These are phyloP conservation scores for Nicotiana undulata DNA, from an alignment of 257 asterid genomes.

Conservation along the genomic window DNA sequence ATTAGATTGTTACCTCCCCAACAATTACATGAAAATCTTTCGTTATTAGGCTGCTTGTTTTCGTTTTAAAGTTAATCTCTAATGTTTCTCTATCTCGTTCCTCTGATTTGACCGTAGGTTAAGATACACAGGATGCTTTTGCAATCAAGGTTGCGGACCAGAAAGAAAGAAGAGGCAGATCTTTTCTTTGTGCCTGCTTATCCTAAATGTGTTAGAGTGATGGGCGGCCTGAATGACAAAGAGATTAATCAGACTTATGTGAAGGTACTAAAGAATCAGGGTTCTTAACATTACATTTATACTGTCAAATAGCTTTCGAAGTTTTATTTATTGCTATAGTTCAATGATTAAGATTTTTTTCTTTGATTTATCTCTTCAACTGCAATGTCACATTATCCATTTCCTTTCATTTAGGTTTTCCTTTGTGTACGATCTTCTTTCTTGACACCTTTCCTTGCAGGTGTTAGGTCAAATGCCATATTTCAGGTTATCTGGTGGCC, in stretches of 20 bases:
- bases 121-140: constrained; percentile 76
- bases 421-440: constrained; percentile 3
- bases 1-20: neutral
- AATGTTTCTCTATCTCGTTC: neutral
- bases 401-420: neutral
- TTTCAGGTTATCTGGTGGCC: constrained; percentile 91
- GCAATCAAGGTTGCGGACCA: constrained; percentile 64
- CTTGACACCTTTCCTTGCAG: constrained; percentile 46
- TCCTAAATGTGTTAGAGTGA: constrained; percentile 86
- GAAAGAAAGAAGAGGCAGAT: constrained; percentile 75
- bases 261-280: constrained; percentile 41
- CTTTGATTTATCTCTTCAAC: neutral
- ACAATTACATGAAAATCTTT: neutral
- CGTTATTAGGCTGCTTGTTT: neutral
- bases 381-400: neutral
- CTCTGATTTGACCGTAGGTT: constrained; percentile 38
- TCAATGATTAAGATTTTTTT: neutral
- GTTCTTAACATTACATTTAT: neutral
- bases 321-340: neutral
- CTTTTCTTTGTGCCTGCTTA: constrained; percentile 86
- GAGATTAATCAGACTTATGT: constrained; percentile 88
- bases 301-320: neutral
- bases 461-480: constrained; percentile 94
- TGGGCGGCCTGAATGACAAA: constrained; percentile 85
- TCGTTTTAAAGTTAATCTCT: neutral